Evolutionary conservation across 768 basidiomycete species (phyloP).

Genomic region (Favolaschia claudopus): DNA sequence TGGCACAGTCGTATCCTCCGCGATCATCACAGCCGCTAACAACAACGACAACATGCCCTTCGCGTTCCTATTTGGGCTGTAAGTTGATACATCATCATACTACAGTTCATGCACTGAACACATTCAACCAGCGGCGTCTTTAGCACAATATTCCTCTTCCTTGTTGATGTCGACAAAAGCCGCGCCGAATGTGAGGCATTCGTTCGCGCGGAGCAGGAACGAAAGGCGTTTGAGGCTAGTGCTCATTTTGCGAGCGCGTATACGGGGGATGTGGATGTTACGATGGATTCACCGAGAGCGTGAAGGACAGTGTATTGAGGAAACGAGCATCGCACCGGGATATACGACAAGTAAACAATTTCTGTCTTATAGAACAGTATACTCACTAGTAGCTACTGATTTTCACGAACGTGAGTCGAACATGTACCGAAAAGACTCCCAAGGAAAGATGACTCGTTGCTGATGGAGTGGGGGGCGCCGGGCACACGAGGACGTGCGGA

Average conservation of each 20-base stretch:
- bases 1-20: conserved; percentile 63
- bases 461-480: too few relatives aligned
- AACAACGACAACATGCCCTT: conserved; percentile 82
- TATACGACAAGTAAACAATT: too few relatives aligned
- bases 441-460: too few relatives aligned
- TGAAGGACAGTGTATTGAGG: too few relatives aligned
- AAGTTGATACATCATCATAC: conserved; percentile 37
- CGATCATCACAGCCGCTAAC: conserved; percentile 71
- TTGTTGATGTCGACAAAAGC: conserved; percentile 73
- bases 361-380: too few relatives aligned
- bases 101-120: neutral
- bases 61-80: conserved; percentile 76
- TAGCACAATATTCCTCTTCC: conserved; percentile 65
- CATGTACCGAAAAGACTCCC: too few relatives aligned
- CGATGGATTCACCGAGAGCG: too few relatives aligned
- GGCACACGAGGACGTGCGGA: too few relatives aligned
- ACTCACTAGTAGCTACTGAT: too few relatives aligned
- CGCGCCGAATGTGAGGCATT: conserved; percentile 69
- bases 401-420: too few relatives aligned
- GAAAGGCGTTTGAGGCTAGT: conserved; percentile 41
- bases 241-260: conserved; percentile 29
- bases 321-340: too few relatives aligned
- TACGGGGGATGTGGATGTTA: conserved; percentile 28
- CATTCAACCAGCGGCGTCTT: conserved; percentile 51
- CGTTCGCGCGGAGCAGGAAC: conserved; percentile 57